Percentiles rank a stretch among this genome's conserved stretches.
Evolutionary conservation across 192 early-diverging fungal genomes (phyloP).

Genomic region (Coemansia sp.): DNA sequence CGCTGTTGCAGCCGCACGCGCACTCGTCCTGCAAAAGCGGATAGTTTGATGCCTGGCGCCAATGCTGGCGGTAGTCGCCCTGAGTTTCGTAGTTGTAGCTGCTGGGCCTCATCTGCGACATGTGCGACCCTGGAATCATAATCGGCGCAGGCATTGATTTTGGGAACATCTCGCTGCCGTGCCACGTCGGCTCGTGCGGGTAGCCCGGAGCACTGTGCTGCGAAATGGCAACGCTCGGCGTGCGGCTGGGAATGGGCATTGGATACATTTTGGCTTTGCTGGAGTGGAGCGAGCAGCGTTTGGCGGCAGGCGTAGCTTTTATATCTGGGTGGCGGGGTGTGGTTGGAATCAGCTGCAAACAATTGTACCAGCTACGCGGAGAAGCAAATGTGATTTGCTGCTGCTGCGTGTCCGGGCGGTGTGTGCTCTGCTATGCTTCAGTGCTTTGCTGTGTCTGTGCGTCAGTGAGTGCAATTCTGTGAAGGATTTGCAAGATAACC

Average conservation of each 20-base stretch:
- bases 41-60: neutral
- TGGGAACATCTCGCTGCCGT: neutral
- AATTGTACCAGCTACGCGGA: neutral
- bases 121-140: slow-evolving; percentile 14
- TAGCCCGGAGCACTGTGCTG: slow-evolving; percentile 4
- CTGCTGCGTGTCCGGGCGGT: slow-evolving; percentile 1
- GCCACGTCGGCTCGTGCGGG: neutral
- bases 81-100: neutral
- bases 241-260: neutral
- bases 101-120: neutral
- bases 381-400: neutral
- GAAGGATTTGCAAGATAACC: too few species aligned
- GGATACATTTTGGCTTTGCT: slow-evolving; percentile 5
- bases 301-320: neutral
- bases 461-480: too few species aligned
- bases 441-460: too few species aligned
- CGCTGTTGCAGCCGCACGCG: slow-evolving; percentile 3
- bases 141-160: slow-evolving; percentile 20
- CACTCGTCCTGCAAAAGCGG: neutral
- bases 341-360: slow-evolving; percentile 5
- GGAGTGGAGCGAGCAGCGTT: neutral
- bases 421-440: neutral
- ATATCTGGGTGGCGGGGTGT: neutral
- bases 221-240: neutral
- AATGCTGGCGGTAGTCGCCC: neutral